phyloP scores from a whole-genome alignment of 1,284 basidiomycete species.

The Coniferiporia sulphurascens region DNA sequence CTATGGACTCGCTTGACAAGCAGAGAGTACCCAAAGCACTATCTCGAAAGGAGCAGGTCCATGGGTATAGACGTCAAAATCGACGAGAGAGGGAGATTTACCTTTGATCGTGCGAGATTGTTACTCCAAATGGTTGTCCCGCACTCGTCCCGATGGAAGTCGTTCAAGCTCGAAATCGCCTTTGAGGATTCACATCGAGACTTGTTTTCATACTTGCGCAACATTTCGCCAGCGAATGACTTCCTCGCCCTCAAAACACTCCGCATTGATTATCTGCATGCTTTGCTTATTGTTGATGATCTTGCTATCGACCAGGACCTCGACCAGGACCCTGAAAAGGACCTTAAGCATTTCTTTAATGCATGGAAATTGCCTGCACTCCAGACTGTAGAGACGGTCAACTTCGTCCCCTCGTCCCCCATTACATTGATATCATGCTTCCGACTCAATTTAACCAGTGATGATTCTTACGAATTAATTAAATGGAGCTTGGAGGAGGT shows the following conservation, averaged over 20 bases:
- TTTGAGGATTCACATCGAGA: neutral
- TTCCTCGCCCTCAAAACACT: neutral
- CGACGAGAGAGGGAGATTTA: neutral
- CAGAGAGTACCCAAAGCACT: neutral
- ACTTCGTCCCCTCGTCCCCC: neutral
- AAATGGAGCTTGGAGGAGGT: neutral
- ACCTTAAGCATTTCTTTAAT: neutral
- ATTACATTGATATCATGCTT: neutral
- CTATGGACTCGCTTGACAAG: neutral
- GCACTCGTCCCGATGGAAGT: neutral
- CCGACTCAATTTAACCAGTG: neutral
- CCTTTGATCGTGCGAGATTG: neutral
- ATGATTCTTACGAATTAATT: neutral
- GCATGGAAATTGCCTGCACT: slow-evolving; percentile 1
- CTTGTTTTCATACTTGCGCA: neutral
- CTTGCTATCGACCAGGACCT: neutral
- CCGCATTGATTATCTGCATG: neutral
- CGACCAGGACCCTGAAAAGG: neutral
- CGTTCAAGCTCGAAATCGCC: neutral
- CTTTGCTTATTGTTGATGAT: neutral
- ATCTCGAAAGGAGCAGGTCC: neutral
- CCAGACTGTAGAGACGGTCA: neutral
- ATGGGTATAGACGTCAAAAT: neutral
- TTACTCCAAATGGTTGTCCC: neutral
- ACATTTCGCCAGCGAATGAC: neutral